Conservation (phyloP, 495 filamentous ascomycete species). For the Penicillium fimorum region DNA sequence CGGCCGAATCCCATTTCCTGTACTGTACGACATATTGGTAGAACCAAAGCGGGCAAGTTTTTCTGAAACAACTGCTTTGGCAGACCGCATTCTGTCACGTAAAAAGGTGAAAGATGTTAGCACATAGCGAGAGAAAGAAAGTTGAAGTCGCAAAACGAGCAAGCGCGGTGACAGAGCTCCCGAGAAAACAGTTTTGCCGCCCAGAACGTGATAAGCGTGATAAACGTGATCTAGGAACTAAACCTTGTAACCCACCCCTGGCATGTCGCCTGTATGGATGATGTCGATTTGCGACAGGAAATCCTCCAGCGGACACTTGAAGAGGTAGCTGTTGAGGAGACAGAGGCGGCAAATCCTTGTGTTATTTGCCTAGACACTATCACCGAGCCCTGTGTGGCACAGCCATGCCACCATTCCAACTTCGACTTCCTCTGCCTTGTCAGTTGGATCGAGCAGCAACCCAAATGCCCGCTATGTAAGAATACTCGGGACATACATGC, state of each 20-base stretch:
- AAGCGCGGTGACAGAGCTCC: neutral
- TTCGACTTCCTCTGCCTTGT: constrained; percentile 85
- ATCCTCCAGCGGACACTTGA: constrained; percentile 45
- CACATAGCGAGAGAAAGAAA: neutral
- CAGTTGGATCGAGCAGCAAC: constrained; percentile 75
- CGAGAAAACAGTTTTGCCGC: constrained; percentile 13
- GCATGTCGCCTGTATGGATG: constrained; percentile 32
- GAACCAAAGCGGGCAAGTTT: constrained; percentile 25
- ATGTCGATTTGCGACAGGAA: constrained; percentile 43
- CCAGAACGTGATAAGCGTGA: constrained; percentile 8
- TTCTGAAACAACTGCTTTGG: constrained; percentile 41
- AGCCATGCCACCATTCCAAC: constrained; percentile 73
- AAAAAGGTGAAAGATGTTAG: neutral
- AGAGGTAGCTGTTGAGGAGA: constrained; percentile 41
- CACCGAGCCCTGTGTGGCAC: constrained; percentile 65
- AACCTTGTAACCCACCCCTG: constrained; percentile 1
- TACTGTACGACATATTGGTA: constrained; percentile 29
- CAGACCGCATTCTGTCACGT: constrained; percentile 35
- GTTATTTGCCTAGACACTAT: constrained; percentile 72
- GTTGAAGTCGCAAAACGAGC: neutral
- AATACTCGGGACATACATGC: neutral
- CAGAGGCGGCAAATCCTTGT: constrained; percentile 39
- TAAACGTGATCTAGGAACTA: neutral
- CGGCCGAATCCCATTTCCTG: constrained; percentile 13
- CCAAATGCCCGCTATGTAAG: constrained; percentile 74